These are phyloP conservation scores for Radiomyces spectabilis DNA, from an alignment of 192 early-diverging fungal genomes.

Conservation along the genomic window DNA sequence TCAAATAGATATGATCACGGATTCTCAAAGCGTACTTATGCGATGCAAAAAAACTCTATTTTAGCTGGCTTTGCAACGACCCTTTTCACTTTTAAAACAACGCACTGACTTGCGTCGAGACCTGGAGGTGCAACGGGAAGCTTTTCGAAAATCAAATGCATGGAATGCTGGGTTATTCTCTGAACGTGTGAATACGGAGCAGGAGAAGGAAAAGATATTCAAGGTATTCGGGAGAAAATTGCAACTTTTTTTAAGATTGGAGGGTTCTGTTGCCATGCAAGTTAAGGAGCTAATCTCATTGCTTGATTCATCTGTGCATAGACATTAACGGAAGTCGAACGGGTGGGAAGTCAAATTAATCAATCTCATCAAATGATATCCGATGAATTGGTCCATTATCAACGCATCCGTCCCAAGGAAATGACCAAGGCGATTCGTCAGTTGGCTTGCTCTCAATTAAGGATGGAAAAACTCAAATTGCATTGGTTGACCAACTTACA, in stretches of 20 bases:
- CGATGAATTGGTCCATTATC: conserved; percentile 41
- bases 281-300: too few relatives aligned
- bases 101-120: neutral
- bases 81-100: conserved; percentile 13
- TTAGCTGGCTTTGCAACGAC: conserved; percentile 21
- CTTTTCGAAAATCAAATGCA: neutral
- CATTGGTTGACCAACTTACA: conserved; percentile 3
- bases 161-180: conserved; percentile 19
- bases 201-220: conserved; percentile 32
- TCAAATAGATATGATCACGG: too few relatives aligned
- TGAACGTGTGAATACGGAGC: conserved; percentile 16
- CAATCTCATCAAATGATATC: conserved; percentile 36
- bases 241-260: neutral
- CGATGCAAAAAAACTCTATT: neutral
- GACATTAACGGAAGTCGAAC: conserved; percentile 30
- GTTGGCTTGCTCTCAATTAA: neutral
- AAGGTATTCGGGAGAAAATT: conserved; percentile 16
- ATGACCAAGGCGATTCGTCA: conserved; percentile 4
- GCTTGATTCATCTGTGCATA: conserved; percentile 8
- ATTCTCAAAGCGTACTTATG: too few relatives aligned
- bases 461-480: conserved; percentile 11
- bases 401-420: conserved; percentile 30
- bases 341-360: conserved; percentile 31
- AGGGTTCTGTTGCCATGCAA: too few relatives aligned
- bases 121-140: conserved; percentile 20